phyloP scores from a whole-genome alignment of 495 filamentous ascomycete genomes.

The Talaromyces stipitatus region DNA sequence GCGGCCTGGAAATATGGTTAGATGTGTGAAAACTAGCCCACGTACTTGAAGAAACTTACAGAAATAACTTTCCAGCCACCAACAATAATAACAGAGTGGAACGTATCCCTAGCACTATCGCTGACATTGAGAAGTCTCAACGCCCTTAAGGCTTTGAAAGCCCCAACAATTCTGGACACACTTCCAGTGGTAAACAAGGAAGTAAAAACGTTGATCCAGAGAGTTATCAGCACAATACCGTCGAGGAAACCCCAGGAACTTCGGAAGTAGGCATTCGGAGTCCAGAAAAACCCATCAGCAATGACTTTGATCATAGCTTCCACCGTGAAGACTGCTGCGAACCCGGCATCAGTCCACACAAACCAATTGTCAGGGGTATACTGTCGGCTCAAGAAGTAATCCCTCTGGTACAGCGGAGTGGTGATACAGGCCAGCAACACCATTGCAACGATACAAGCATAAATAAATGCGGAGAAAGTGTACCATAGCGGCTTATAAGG shows the following conservation, averaged over 20 bases:
- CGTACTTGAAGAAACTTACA: constrained; percentile 18
- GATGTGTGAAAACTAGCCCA: constrained; percentile 1
- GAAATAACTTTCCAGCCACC: constrained; percentile 87
- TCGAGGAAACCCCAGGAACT: constrained; percentile 98
- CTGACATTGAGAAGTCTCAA: constrained; percentile 89
- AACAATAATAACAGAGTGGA: constrained; percentile 90
- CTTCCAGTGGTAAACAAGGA: constrained; percentile 69
- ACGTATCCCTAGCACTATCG: constrained; percentile 90
- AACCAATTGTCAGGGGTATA: constrained; percentile 80
- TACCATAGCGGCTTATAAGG: constrained; percentile 89
- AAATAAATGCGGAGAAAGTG: constrained; percentile 86
- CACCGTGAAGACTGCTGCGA: constrained; percentile 78
- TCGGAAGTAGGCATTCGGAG: constrained; percentile 93
- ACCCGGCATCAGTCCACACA: constrained; percentile 81
- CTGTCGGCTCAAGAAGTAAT: constrained; percentile 57
- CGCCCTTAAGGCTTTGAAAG: constrained; percentile 96
- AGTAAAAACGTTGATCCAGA: constrained; percentile 92
- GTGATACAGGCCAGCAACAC: constrained; percentile 91
- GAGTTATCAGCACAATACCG: constrained; percentile 81
- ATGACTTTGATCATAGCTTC: constrained; percentile 92
- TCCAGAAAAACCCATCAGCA: constrained; percentile 94
- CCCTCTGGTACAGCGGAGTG: constrained; percentile 85
- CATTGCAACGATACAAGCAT: constrained; percentile 92
- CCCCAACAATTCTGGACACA: constrained; percentile 83
- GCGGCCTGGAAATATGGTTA: constrained; percentile 48